Conservation (phyloP, 1,284 basidiomycete genomes). For the Puccinia horiana region DNA sequence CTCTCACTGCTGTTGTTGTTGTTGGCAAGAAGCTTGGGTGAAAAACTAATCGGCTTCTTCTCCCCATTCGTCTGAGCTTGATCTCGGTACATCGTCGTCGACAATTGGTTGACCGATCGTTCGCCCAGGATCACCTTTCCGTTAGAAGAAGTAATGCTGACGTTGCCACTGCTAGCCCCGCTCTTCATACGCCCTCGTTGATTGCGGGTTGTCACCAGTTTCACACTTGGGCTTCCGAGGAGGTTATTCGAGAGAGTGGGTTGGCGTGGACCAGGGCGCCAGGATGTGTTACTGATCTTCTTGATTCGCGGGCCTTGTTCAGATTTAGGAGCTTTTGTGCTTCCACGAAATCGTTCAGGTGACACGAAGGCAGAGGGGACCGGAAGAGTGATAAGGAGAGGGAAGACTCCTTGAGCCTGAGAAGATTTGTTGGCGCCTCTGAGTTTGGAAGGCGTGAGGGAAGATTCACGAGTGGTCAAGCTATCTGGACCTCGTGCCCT, state of each 20-base stretch:
- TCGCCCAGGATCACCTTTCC: constrained; percentile 12
- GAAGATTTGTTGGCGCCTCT: neutral
- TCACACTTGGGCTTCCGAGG: constrained; percentile 1
- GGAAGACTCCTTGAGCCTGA: neutral
- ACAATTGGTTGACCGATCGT: constrained; percentile 27
- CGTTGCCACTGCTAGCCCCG: constrained; percentile 7
- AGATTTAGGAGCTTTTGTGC: neutral
- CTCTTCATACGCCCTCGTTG: constrained; percentile 12
- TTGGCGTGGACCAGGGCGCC: constrained; percentile 2
- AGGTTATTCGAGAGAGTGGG: constrained; percentile 1
- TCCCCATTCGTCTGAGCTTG: neutral
- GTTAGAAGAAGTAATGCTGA: constrained; percentile 10
- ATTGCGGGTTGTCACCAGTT: neutral
- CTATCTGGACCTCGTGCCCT: neutral
- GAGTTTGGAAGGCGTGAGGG: neutral
- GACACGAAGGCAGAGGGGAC: constrained; percentile 48
- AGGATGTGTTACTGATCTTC: constrained; percentile 7
- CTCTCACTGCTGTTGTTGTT: neutral
- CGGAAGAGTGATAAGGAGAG: constrained; percentile 21
- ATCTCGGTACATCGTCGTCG: neutral
- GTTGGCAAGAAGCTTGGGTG: neutral
- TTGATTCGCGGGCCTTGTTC: constrained; percentile 6
- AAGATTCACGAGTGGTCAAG: neutral
- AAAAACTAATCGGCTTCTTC: neutral
- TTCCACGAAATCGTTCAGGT: constrained; percentile 27